A percentile compares a stretch with the other conserved stretches of the same genome.
phyloP scores from a whole-genome alignment of 192 early-diverging fungal species.

The Coemansia furcata region DNA sequence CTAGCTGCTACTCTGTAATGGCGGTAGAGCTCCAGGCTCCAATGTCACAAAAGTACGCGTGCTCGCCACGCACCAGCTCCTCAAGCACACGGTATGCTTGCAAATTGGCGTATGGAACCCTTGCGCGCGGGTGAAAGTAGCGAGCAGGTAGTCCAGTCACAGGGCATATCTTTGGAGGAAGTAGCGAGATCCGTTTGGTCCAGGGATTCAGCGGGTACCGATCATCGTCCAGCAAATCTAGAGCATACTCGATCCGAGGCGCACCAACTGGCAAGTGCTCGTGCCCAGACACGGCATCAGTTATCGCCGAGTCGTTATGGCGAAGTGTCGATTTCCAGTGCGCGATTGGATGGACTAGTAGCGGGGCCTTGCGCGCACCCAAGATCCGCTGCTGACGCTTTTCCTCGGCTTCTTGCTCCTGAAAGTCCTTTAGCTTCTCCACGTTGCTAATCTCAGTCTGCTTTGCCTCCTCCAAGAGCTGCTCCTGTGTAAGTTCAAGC shows the following conservation, averaged over 20 bases:
- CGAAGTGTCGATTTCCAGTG: constrained; percentile 30
- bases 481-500: constrained; percentile 38
- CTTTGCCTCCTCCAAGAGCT: constrained; percentile 47
- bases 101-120: constrained; percentile 43
- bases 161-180: constrained; percentile 33
- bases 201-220: constrained; percentile 40
- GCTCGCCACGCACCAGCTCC: constrained; percentile 36
- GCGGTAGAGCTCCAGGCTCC: constrained; percentile 38
- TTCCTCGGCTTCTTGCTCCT: constrained; percentile 41
- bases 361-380: constrained; percentile 25
- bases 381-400: constrained; percentile 23
- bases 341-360: constrained; percentile 38
- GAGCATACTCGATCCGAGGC: constrained; percentile 13
- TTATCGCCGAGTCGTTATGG: not conserved
- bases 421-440: constrained; percentile 32
- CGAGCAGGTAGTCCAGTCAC: constrained; percentile 42
- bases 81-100: constrained; percentile 42
- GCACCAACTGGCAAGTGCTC: not conserved
- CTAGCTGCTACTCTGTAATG: constrained; percentile 9
- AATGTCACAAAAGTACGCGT: constrained; percentile 39
- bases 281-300: not conserved
- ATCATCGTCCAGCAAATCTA: constrained; percentile 26
- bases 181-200: constrained; percentile 1
- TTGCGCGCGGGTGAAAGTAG: constrained; percentile 44
- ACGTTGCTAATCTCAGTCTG: constrained; percentile 40